phyloP scores from a whole-genome alignment of 257 asterid species.

The Henckelia pumila region DNA sequence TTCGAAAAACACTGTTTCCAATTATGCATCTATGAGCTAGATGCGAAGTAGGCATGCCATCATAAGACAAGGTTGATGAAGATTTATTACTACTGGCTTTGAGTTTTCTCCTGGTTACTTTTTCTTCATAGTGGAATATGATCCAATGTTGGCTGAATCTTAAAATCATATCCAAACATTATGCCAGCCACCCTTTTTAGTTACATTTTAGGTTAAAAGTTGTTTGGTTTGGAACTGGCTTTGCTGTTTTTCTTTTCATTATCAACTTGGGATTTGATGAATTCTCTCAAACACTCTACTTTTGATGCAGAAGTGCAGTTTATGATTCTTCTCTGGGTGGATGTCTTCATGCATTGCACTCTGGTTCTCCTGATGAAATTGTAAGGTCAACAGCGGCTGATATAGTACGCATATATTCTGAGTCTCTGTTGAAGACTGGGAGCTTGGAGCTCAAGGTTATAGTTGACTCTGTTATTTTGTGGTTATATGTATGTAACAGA shows the following conservation, averaged over 20 bases:
- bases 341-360: slow-evolving; percentile 71
- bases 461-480: slow-evolving; percentile 17
- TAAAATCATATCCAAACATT: slow-evolving; percentile 6
- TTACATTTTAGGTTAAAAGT: background rate
- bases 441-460: slow-evolving; percentile 80
- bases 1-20: background rate
- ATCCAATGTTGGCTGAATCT: slow-evolving; percentile 12
- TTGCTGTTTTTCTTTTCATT: slow-evolving; percentile 14
- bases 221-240: background rate
- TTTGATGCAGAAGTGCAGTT: slow-evolving; percentile 55
- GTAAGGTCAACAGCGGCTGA: slow-evolving; percentile 75
- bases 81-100: slow-evolving; percentile 15
- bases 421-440: slow-evolving; percentile 63
- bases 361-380: slow-evolving; percentile 70
- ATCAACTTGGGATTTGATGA: slow-evolving; percentile 15
- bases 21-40: background rate
- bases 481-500: slow-evolving; percentile 9
- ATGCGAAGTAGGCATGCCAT: background rate
- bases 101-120: slow-evolving; percentile 16
- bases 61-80: slow-evolving; percentile 1
- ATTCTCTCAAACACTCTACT: slow-evolving; percentile 25
- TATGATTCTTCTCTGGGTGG: slow-evolving; percentile 81
- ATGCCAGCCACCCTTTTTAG: background rate
- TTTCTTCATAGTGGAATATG: slow-evolving; percentile 3
- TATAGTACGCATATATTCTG: slow-evolving; percentile 53